Base-by-base conservation (phyloP, 495 filamentous ascomycete species). In the Platismatia glauca region DNA sequence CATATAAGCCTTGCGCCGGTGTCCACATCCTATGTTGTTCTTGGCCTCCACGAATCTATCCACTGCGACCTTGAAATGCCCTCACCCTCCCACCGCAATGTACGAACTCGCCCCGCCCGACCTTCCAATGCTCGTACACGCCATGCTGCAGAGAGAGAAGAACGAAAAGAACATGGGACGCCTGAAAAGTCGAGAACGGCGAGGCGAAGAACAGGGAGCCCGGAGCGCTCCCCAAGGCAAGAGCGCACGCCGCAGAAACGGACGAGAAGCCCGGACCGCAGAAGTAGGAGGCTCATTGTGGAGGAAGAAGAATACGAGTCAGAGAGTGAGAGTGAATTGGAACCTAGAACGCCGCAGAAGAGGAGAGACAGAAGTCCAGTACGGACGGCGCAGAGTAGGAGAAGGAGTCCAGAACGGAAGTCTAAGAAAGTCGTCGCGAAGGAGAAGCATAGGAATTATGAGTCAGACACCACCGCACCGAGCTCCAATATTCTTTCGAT, bases 401-500 rank as follows among this genome's bases (percentile, higher is more conserved):
- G 38, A 15, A 31, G 37, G 34, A 61, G 61, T 38, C 61, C 61
- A 0, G 55, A 63, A 34, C 61, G 61, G 18, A 63, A 50, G 16
- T 31, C 61, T 4, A 63, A 41, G n/a, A 50, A 46, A 4, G 20
- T 34, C 3, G 33, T 58, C 0, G 33, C 39, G 18, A 29, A 58
- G 53, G 65, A 64, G 43, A 67, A 67, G 22, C 61, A 64, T 22
- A 37, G 34, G 58, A 52, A 37, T 37, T 58, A 58, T 9, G 65
- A 64, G 29, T 64, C 61, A 1, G 59, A 64, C 18, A 61, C 61
- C 0, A 64, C 62, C 20, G 53, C 55, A 22, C 55, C 55, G 9
- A 59, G 61, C 1, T 50, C 62, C 0, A 57, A 57, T 39, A 61
- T 55, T 31, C 61, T 67, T 7, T 67, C 65, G 24, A 78, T 79